Base-by-base conservation (phyloP, 1,284 basidiomycete genomes). In the Sanghuangporus sanghuang region DNA sequence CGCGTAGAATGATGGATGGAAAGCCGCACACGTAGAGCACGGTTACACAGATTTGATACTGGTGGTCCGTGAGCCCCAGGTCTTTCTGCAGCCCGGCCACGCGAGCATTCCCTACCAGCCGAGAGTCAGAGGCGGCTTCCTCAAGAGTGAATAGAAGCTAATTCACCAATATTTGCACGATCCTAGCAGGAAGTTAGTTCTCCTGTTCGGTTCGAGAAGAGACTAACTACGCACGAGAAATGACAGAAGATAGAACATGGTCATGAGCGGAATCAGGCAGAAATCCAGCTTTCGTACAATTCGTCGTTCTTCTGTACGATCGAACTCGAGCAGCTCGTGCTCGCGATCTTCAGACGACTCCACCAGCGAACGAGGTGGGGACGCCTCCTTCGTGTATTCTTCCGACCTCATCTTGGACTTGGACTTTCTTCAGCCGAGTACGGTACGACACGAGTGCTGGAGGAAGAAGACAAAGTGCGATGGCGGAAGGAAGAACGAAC, bases 81-180 rank as follows among this genome's bases (percentile, higher is more conserved):
- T 81, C 78, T 48, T 73, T 79, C 68, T 83, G 80, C 36, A 87
- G 71, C 6, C 85, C 85, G 7, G 85, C 85, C 1, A 86, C 76
- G 1, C 81, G 77, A 38, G 86, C 86, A 67, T 87, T 86, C 8
- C 81, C 65, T 66, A 35, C 16, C 32, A 53, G 21, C 9, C 9
- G 9, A 7, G 16, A n/a, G 44, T 46, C 16, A 46, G 44, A 46
- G 4, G 7, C 1, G 8, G 21, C 1, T 27, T 32, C 50, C 32
- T 16, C 38, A 16, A 36, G 49, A 39, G 36, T 18, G 32, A 18
- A 57, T 6, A 21, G 52, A 38, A 27, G 44, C 27, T 12, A 12
- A 2, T 23, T 12, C 36, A 66, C 65, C 79, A 40, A 86, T 74
- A 66, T 85, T 86, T 14, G 80, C 81, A 36, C 80, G 69, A 60